Evolutionary conservation across 164 flowering plant genomes (phyloP).

Genomic region (Berberis vulgaris): DNA sequence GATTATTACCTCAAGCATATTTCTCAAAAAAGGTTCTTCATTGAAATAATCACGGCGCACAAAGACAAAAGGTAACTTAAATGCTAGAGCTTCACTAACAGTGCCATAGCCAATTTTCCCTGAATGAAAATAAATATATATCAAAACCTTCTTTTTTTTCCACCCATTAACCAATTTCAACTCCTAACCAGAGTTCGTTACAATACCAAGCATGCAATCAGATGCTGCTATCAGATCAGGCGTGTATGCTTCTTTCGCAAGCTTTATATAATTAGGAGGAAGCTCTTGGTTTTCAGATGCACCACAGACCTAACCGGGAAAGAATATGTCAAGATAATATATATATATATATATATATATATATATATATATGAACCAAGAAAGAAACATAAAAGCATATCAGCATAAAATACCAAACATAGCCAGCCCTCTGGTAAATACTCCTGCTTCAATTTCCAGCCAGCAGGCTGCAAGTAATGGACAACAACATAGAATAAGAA

Average conservation of each 20-base stretch:
- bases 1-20: constrained; percentile 86
- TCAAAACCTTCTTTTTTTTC: background rate
- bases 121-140: constrained; percentile 15
- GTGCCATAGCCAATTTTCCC: constrained; percentile 99
- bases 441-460: constrained; percentile 81
- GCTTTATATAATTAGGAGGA: constrained; percentile 80
- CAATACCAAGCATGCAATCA: constrained; percentile 95
- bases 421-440: constrained; percentile 83
- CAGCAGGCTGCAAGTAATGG: constrained; percentile 64
- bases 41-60: constrained; percentile 96
- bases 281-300: constrained; percentile 74
- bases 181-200: constrained; percentile 1
- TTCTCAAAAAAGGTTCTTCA: constrained; percentile 92
- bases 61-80: constrained; percentile 86
- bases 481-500: constrained; percentile 5
- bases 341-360: background rate
- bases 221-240: constrained; percentile 95
- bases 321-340: background rate
- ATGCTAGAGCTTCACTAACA: constrained; percentile 91
- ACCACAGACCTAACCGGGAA: constrained; percentile 68
- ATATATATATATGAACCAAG: background rate
- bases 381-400: background rate
- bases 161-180: background rate
- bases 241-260: constrained; percentile 84
- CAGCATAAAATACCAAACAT: constrained; percentile 56